A percentile compares a stretch with the other conserved stretches of the same genome.
phyloP scores from a whole-genome alignment of 225 moss, liverwort and hornwort genomes.

The Bryum argenteum region DNA sequence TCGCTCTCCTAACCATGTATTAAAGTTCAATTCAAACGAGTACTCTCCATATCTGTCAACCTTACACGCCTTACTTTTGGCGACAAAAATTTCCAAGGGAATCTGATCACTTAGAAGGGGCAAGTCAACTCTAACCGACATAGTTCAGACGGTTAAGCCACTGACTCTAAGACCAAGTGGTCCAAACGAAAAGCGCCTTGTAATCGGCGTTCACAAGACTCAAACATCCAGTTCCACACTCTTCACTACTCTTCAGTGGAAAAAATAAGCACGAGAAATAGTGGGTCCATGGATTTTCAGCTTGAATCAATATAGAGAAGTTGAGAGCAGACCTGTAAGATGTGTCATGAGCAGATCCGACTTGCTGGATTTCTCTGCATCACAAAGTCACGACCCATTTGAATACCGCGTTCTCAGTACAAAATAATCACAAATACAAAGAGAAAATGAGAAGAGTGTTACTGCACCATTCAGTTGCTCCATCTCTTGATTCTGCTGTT shows the following conservation, averaged over 20 bases:
- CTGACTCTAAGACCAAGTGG: not conserved
- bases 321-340: conserved; percentile 41
- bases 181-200: conserved; percentile 1
- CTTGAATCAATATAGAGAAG: not conserved
- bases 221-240: conserved; percentile 1
- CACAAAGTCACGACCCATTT: conserved; percentile 18
- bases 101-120: not conserved
- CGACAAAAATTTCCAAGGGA: conserved; percentile 7
- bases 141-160: conserved; percentile 12
- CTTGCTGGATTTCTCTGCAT: conserved; percentile 48
- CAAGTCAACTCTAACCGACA: conserved; percentile 12
- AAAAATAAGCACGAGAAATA: not conserved
- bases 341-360: conserved; percentile 51
- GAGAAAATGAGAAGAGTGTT: conserved; percentile 1
- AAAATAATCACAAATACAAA: conserved; percentile 10
- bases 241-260: not conserved
- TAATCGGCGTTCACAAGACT: not conserved
- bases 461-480: conserved; percentile 81
- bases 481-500: conserved; percentile 87
- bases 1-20: too few relatives aligned
- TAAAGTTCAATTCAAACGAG: not conserved
- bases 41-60: not conserved
- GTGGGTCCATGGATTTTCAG: not conserved
- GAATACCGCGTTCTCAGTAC: not conserved
- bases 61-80: not conserved